Conservation (phyloP, 2,329 filamentous ascomycete genomes). For the Trichoderma oligosporum region DNA sequence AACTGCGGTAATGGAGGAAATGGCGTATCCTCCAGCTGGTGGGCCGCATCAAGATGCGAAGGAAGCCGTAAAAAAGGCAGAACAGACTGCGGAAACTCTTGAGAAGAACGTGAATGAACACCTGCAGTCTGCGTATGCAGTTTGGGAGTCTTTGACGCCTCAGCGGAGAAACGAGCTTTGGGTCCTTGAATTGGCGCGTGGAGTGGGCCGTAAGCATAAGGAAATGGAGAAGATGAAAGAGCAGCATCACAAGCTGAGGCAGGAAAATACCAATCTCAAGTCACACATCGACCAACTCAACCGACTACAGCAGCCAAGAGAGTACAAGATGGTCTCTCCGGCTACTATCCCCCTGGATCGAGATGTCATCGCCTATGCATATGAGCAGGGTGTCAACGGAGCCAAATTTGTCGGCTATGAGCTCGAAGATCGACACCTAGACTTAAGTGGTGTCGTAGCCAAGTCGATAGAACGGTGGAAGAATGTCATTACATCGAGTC, state of each 20-base stretch:
- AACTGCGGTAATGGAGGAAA: constrained; percentile 48
- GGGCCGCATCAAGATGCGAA: constrained; percentile 41
- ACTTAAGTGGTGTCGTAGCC: constrained; percentile 50
- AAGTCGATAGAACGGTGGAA: constrained; percentile 61
- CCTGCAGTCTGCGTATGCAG: constrained; percentile 68
- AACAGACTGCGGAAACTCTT: constrained; percentile 54
- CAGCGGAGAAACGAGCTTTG: constrained; percentile 58
- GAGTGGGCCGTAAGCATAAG: constrained; percentile 54
- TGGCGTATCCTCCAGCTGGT: constrained; percentile 45
- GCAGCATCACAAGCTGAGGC: constrained; percentile 47
- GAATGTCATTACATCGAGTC: constrained; percentile 52
- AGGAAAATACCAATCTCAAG: constrained; percentile 56
- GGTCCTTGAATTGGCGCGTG: constrained; percentile 59
- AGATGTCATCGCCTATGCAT: constrained; percentile 44
- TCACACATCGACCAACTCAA: constrained; percentile 57
- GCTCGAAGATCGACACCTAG: constrained; percentile 49
- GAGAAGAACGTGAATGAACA: constrained; percentile 71
- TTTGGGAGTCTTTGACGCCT: constrained; percentile 65
- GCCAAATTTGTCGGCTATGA: constrained; percentile 43
- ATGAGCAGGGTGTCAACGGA: constrained; percentile 43
- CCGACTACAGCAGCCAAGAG: constrained; percentile 55
- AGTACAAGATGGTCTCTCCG: constrained; percentile 53
- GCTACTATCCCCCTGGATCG: constrained; percentile 50
- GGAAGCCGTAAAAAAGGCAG: constrained; percentile 46
- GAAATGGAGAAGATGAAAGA: constrained; percentile 51